Evolutionary conservation across 306 rosid species (phyloP).

Genomic region (Quercus cerris): DNA sequence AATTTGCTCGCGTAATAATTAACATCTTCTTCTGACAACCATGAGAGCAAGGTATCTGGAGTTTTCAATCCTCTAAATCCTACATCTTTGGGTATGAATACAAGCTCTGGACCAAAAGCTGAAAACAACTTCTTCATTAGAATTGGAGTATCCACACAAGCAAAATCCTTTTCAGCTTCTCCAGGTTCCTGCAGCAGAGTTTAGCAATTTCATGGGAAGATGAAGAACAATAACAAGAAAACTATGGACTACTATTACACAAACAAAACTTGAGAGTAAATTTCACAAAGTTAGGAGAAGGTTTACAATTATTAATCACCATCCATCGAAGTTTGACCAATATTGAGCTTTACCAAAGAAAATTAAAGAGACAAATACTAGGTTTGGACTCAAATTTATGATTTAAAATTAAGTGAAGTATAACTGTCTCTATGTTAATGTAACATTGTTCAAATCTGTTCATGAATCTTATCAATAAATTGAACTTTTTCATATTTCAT

Average conservation of each 20-base stretch:
- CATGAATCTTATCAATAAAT: too few relatives aligned
- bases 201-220: not conserved
- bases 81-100: constrained; percentile 35
- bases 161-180: constrained; percentile 61
- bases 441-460: too few relatives aligned
- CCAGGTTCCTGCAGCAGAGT: constrained; percentile 49
- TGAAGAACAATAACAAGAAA: not conserved
- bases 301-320: too few relatives aligned
- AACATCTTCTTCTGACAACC: constrained; percentile 73
- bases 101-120: constrained; percentile 35
- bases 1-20: constrained; percentile 48
- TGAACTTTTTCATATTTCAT: too few relatives aligned
- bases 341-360: too few relatives aligned
- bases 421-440: too few relatives aligned
- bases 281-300: not conserved
- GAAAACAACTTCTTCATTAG: constrained; percentile 43
- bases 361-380: too few relatives aligned
- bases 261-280: not conserved
- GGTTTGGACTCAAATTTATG: too few relatives aligned
- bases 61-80: constrained; percentile 42
- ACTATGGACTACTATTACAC: not conserved
- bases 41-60: constrained; percentile 45
- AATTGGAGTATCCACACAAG: constrained; percentile 34
- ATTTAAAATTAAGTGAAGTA: too few relatives aligned
- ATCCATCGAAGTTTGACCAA: too few relatives aligned